A percentile compares a stretch with the other conserved stretches of the same genome.
phyloP scores from a whole-genome alignment of 192 early-diverging fungal genomes.

The Coemansia sp. region DNA sequence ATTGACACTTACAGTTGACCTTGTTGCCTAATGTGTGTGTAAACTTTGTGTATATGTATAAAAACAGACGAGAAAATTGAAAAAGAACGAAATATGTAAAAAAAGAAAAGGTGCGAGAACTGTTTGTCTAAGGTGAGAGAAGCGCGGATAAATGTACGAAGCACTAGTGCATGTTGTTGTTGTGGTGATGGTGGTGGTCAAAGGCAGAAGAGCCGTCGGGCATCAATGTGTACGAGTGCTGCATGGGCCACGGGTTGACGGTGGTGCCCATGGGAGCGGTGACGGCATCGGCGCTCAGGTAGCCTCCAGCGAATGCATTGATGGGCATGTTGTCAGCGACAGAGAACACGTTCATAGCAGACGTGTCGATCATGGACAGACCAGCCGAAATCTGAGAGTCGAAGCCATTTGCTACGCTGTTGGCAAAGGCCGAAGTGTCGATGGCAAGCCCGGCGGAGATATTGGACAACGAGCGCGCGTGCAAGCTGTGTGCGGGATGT shows the following conservation, averaged over 20 bases:
- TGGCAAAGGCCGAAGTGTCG: constrained; percentile 27
- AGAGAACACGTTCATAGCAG: constrained; percentile 24
- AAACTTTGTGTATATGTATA: background rate
- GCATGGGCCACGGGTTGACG: constrained; percentile 24
- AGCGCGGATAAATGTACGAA: background rate
- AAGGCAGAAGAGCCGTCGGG: background rate
- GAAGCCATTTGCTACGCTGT: constrained; percentile 7
- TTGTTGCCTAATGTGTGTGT: background rate
- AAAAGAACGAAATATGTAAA: background rate
- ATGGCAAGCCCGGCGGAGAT: constrained; percentile 30
- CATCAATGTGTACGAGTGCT: constrained; percentile 25
- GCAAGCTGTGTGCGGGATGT: constrained; percentile 16
- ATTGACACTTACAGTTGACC: background rate
- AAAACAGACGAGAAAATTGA: background rate
- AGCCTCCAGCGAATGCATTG: constrained; percentile 32
- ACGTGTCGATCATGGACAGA: constrained; percentile 43
- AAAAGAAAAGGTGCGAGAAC: background rate
- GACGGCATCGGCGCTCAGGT: constrained; percentile 23
- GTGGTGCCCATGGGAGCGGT: constrained; percentile 10
- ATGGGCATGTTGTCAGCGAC: constrained; percentile 28
- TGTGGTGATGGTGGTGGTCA: background rate
- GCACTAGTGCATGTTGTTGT: constrained; percentile 4
- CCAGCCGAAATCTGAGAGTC: constrained; percentile 12
- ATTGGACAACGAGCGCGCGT: constrained; percentile 37
- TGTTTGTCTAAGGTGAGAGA: background rate